These are phyloP conservation scores for Angomonas ambiguus DNA, from an alignment of 208 protist species.

Conservation along the genomic window DNA sequence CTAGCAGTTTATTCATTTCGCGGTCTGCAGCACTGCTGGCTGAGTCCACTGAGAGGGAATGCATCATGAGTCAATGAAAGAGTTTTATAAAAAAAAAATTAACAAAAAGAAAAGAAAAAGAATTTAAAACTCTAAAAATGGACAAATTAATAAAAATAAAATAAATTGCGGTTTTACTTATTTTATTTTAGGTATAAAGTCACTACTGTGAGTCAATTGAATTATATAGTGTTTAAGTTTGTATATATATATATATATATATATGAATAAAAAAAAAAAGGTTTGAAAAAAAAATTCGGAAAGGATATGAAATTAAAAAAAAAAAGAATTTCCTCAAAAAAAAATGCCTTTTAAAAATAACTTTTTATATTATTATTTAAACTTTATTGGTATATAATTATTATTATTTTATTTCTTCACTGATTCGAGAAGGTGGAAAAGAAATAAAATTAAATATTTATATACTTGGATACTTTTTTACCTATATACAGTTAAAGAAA, in stretches of 20 bases:
- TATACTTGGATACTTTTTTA: neutral
- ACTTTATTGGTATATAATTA: no score
- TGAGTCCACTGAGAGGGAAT: neutral
- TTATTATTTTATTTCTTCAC: no score
- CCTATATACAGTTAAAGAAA: neutral
- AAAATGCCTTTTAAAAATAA: no score
- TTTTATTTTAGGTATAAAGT: constrained; percentile 1
- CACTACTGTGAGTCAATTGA: neutral
- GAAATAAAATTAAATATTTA: constrained; percentile 3
- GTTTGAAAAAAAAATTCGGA: no score
- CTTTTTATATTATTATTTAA: no score
- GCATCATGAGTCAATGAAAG: no score
- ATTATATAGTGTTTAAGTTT: neutral
- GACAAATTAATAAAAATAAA: neutral
- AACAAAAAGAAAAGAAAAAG: constrained; percentile 1
- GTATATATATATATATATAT: neutral
- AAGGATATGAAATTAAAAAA: neutral
- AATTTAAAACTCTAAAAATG: neutral
- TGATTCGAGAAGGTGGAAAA: no score
- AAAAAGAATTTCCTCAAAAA: neutral
- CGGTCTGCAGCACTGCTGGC: neutral
- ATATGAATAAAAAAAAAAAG: neutral
- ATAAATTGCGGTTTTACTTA: neutral
- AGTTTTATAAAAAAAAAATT: constrained; percentile 1
- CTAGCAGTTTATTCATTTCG: neutral